Percentiles rank a stretch among this genome's conserved stretches.
These are phyloP conservation scores for Oryza officinalis DNA, from an alignment of 176 grass and related monocot genomes.

Conservation along the genomic window DNA sequence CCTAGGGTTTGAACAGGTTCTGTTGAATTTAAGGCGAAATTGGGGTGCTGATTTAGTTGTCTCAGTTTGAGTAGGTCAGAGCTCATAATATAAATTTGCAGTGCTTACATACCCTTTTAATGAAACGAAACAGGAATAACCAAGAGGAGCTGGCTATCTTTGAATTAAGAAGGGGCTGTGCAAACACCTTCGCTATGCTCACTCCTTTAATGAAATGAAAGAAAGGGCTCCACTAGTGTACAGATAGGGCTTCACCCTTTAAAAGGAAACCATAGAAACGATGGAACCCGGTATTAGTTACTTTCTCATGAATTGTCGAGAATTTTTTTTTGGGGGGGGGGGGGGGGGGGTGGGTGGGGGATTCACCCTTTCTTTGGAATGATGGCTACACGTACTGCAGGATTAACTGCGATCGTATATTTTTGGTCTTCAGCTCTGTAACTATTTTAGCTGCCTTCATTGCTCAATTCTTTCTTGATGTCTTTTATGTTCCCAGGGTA, in stretches of 20 bases:
- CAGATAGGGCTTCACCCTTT: no score
- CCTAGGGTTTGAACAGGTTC: not conserved
- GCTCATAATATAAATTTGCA: not conserved
- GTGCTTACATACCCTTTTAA: not conserved
- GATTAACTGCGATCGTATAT: not conserved
- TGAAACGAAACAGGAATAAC: no score
- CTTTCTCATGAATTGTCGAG: not conserved
- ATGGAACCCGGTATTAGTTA: not conserved
- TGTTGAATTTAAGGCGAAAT: not conserved
- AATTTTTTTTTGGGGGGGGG: no score
- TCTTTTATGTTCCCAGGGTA: slow-evolving; percentile 9
- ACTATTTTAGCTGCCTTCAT: not conserved
- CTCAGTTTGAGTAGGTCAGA: not conserved
- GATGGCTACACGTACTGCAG: not conserved
- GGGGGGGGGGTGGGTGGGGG: no score
- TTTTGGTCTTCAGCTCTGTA: not conserved
- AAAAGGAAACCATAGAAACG: not conserved
- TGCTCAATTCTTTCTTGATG: slow-evolving; percentile 15
- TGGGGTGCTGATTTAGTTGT: not conserved
- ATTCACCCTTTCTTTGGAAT: not conserved
- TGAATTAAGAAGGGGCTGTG: no score
- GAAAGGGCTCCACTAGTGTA: no score
- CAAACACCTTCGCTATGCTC: no score
- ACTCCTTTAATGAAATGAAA: no score
- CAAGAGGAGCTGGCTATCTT: no score